Evolutionary conservation across 306 rosid species (phyloP).

Genomic region (Inga oerstediana): DNA sequence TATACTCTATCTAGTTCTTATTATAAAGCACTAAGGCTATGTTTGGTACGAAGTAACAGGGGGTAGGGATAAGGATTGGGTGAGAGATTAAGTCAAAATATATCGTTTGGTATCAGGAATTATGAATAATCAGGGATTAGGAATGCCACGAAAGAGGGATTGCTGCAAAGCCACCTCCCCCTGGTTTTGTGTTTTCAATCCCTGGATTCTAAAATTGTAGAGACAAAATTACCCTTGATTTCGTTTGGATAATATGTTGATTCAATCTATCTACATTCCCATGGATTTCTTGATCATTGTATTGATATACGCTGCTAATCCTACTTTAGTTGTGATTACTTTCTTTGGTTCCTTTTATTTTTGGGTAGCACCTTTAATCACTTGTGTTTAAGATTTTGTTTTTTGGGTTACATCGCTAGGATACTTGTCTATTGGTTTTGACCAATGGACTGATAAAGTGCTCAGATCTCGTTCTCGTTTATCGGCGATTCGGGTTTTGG

Average conservation of each 20-base stretch:
- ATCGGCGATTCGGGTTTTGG: constrained; percentile 82
- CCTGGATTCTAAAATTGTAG: too few species aligned
- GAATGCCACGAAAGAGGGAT: too few species aligned
- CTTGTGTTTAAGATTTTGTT: not conserved
- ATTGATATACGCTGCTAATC: not conserved
- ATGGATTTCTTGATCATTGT: not conserved
- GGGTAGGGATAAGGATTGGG: too few species aligned
- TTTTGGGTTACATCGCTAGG: not conserved
- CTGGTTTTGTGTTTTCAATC: too few species aligned
- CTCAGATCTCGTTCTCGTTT: constrained; percentile 80
- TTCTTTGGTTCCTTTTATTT: not conserved
- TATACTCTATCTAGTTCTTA: too few species aligned
- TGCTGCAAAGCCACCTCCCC: too few species aligned
- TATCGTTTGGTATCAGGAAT: too few species aligned
- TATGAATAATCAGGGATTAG: too few species aligned
- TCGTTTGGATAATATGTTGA: not conserved
- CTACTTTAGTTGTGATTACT: not conserved
- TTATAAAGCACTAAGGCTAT: too few species aligned
- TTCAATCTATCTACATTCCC: constrained; percentile 23
- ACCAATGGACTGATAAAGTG: not conserved
- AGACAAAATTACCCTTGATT: too few species aligned
- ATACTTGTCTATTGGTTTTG: constrained; percentile 23
- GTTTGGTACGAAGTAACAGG: too few species aligned
- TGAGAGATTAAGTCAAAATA: too few species aligned
- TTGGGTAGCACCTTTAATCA: not conserved